Evolutionary conservation across 2,329 filamentous ascomycete genomes (phyloP), one percentile per base, ranked within the genome.

Genomic region (Tolypocladium inflatum): DNA sequence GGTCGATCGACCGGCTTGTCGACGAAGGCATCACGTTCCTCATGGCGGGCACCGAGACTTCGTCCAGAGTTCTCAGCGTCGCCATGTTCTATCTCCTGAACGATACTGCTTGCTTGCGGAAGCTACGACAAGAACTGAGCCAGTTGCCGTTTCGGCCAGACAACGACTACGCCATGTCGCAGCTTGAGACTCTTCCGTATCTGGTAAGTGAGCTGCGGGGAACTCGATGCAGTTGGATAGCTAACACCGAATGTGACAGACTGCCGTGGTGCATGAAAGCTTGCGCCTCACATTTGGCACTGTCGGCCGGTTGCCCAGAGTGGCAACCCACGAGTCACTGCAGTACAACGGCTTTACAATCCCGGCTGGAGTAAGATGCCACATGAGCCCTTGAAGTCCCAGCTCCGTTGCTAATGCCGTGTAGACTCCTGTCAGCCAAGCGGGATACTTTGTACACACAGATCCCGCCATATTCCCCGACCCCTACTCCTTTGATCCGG

Each of bases 151-250:
- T 50, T 15, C 55, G 55, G 55, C 30, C 55, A 37, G 56, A 61
- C 37, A 57, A 33, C 30, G 39, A 42, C 39, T 54, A 56, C 48
- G 57, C 61, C 39, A 55, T 59, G 42, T 21, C 52, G n/a, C 30
- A 61, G 35, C 61, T 63, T 9, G 59, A 63, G 41, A 30, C 19
- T 8, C 57, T 62, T 15, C 59, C 61, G 6, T 63, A 61, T 41
- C 55, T 33, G 30, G 30, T 33, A 33, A 7, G 41, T 13, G 8
- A 43, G 6, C n/a, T 43, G n/a, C 10, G 10, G n/a, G 13, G 10
- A 23, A 4, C n/a, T 5, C n/a, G 13, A 13, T 23, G 41, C n/a
- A 21, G 55, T 54, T 3, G 43, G 5, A 23, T 41, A 10, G 17
- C 39, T 37, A 9, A 45, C 23, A 43, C 10, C 35, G 5, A n/a